Conservation (phyloP, 257 asterid species). For the Solanum corneliomulleri region DNA sequence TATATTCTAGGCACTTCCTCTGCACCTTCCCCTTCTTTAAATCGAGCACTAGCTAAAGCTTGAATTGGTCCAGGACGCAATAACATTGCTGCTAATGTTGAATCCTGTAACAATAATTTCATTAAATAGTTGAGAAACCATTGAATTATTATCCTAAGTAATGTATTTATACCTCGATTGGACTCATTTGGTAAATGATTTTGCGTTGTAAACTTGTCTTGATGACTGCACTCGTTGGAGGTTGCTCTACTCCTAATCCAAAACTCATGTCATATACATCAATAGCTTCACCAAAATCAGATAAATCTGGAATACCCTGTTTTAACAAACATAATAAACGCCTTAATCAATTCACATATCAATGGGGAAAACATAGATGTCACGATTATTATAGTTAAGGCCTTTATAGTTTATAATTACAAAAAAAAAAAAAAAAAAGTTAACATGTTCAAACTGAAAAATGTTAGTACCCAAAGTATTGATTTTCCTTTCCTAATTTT, state of each 20-base stretch:
- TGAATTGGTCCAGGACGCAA: conserved; percentile 47
- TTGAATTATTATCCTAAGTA: conserved; percentile 25
- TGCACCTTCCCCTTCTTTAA: conserved; percentile 6
- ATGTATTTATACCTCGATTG: conserved; percentile 30
- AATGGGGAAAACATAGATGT: not conserved
- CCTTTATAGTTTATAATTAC: not conserved
- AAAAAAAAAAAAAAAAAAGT: not conserved
- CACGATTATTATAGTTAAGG: not conserved
- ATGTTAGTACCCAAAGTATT: not conserved
- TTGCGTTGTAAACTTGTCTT: conserved; percentile 33
- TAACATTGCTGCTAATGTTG: conserved; percentile 41
- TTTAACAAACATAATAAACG: not conserved
- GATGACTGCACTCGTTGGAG: conserved; percentile 31
- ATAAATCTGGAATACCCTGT: conserved; percentile 54
- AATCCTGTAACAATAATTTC: conserved; percentile 22
- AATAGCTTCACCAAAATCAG: conserved; percentile 26
- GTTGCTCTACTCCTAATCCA: conserved; percentile 37
- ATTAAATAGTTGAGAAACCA: not conserved
- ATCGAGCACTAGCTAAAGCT: conserved; percentile 34
- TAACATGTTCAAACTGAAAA: not conserved
- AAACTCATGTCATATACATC: conserved; percentile 35
- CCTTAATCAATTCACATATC: not conserved
- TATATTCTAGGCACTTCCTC: conserved; percentile 41
- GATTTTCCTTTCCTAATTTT: not conserved
- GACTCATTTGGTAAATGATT: conserved; percentile 37